Conservation (phyloP, 768 basidiomycete genomes). For the Psilocybe subaeruginosa region DNA sequence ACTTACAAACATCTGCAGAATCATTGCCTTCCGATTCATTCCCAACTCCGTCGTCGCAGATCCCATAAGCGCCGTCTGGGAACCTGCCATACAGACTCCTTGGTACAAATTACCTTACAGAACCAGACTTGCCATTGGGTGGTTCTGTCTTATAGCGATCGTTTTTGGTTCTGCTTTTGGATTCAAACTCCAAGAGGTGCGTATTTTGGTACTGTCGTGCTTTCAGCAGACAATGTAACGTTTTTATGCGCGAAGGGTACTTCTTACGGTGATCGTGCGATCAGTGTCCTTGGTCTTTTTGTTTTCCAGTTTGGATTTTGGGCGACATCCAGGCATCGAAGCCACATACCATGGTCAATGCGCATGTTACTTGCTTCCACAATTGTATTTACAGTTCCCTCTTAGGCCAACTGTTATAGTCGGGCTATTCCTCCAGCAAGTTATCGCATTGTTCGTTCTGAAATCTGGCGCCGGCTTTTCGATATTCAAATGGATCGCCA, state of each 20-base stretch:
- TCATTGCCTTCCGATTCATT: conserved; percentile 84
- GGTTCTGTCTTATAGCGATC: conserved; percentile 75
- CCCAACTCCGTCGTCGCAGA: conserved; percentile 69
- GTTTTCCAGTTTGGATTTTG: conserved; percentile 82
- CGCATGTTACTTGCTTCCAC: neutral
- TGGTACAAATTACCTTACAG: conserved; percentile 60
- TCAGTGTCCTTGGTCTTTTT: conserved; percentile 78
- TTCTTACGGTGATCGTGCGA: conserved; percentile 77
- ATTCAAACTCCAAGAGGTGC: conserved; percentile 46
- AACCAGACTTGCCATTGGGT: conserved; percentile 66
- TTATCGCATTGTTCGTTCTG: conserved; percentile 86
- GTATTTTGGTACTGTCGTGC: conserved; percentile 71
- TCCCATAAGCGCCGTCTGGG: conserved; percentile 75
- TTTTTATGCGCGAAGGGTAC: conserved; percentile 62
- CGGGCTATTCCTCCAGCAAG: conserved; percentile 85
- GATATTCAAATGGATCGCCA: conserved; percentile 84
- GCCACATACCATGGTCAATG: conserved; percentile 70
- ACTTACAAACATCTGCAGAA: conserved; percentile 41
- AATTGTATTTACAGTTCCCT: neutral
- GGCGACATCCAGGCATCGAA: conserved; percentile 63
- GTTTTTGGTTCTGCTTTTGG: conserved; percentile 90
- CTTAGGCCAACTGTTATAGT: conserved; percentile 84
- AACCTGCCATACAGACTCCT: conserved; percentile 63
- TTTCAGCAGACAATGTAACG: conserved; percentile 72
- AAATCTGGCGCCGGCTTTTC: conserved; percentile 82